Evolutionary conservation across 495 filamentous ascomycete genomes (phyloP).

Genomic region (Lepidopterella palustris): DNA sequence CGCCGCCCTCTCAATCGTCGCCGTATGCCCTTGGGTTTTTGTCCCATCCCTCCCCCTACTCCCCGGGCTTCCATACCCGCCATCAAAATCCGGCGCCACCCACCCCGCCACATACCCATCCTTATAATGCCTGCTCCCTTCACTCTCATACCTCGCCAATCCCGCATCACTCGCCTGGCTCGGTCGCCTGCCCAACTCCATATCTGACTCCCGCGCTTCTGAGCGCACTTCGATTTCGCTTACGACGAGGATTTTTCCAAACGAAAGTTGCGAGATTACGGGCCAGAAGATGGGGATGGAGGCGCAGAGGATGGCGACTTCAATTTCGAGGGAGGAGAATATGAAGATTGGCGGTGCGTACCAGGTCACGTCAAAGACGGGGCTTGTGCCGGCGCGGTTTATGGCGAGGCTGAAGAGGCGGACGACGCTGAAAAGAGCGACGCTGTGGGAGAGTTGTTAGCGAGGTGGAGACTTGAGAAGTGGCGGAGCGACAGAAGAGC

Average conservation of each 20-base stretch:
- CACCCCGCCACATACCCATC: conserved; percentile 17
- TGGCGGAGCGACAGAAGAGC: neutral
- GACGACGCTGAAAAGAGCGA: conserved; percentile 10
- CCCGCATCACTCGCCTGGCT: neutral
- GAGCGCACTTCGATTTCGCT: conserved; percentile 26
- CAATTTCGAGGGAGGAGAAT: conserved; percentile 24
- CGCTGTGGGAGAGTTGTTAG: conserved; percentile 4
- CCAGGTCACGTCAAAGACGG: conserved; percentile 19
- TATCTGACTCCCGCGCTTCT: neutral
- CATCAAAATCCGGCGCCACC: conserved; percentile 18
- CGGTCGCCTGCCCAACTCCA: neutral
- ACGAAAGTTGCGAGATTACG: conserved; percentile 9
- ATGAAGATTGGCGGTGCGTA: conserved; percentile 22
- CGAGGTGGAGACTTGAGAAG: neutral
- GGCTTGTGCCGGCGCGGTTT: conserved; percentile 19
- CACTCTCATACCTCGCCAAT: neutral
- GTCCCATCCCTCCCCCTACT: neutral
- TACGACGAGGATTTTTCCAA: conserved; percentile 28
- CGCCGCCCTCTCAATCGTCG: conserved; percentile 20
- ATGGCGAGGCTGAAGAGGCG: conserved; percentile 20
- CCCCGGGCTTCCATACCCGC: neutral
- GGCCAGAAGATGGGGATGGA: conserved; percentile 28
- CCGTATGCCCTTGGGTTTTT: conserved; percentile 5
- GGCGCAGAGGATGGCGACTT: conserved; percentile 24
- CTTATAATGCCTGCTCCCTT: conserved; percentile 3